A percentile compares a stretch with the other conserved stretches of the same genome.
Conservation (phyloP, 805 yeast species). For the Yarrowia divulgata region DNA sequence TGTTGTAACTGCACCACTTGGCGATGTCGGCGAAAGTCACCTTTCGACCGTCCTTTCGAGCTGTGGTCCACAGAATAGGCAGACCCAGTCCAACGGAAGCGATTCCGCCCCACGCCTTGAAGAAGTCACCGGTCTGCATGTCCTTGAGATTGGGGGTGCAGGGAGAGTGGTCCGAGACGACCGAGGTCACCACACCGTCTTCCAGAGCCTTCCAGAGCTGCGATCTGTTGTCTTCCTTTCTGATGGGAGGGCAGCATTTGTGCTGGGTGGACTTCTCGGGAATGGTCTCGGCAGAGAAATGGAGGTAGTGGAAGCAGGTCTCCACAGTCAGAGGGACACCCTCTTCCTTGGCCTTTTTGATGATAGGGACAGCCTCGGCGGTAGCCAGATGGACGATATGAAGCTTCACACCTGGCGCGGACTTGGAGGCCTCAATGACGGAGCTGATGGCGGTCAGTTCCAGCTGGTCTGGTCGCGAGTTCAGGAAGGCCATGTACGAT, state of each 20-base stretch:
- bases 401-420: slow-evolving; percentile 54
- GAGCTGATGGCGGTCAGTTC: slow-evolving; percentile 84
- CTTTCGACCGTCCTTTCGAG: slow-evolving; percentile 52
- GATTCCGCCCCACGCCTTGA: slow-evolving; percentile 96
- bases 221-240: slow-evolving; percentile 73
- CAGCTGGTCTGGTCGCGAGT: slow-evolving; percentile 86
- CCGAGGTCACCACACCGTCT: slow-evolving; percentile 73
- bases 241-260: slow-evolving; percentile 95
- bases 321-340: slow-evolving; percentile 70
- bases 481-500: slow-evolving; percentile 72
- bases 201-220: slow-evolving; percentile 80
- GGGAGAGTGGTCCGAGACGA: slow-evolving; percentile 95
- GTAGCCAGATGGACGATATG: slow-evolving; percentile 94
- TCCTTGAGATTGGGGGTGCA: slow-evolving; percentile 92
- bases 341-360: slow-evolving; percentile 65
- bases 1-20: slow-evolving; percentile 80
- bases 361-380: slow-evolving; percentile 77
- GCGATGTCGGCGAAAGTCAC: slow-evolving; percentile 67
- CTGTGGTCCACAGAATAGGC: slow-evolving; percentile 81
- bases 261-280: slow-evolving; percentile 79
- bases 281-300: slow-evolving; percentile 78
- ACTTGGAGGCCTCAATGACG: slow-evolving; percentile 66
- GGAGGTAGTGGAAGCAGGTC: slow-evolving; percentile 91
- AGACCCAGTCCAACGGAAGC: slow-evolving; percentile 91
- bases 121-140: slow-evolving; percentile 81